A percentile compares a stretch with the other conserved stretches of the same genome.
Conservation (phyloP, 768 basidiomycete genomes). For the Filobasidium wieringae region DNA sequence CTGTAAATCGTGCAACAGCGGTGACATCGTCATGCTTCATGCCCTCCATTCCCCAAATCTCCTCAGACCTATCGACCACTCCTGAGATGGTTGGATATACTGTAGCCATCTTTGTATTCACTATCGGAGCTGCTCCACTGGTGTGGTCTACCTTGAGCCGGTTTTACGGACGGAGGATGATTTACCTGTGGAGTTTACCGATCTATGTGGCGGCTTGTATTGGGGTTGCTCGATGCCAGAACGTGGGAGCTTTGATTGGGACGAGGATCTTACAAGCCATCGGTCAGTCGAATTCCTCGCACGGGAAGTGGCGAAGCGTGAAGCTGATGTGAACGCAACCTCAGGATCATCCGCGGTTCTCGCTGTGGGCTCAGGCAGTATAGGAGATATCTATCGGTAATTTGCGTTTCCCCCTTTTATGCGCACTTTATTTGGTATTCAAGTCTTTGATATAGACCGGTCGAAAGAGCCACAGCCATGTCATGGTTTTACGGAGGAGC, state of each 20-base stretch:
- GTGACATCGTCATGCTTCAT: slow-evolving; percentile 60
- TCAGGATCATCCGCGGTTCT: slow-evolving; percentile 43
- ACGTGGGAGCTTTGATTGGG: slow-evolving; percentile 46
- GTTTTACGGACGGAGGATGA: slow-evolving; percentile 53
- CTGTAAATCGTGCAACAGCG: slow-evolving; percentile 41
- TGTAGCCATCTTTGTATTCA: slow-evolving; percentile 47
- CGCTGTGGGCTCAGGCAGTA: slow-evolving; percentile 48
- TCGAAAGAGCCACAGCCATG: slow-evolving; percentile 32
- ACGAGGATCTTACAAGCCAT: slow-evolving; percentile 58
- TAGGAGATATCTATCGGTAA: slow-evolving; percentile 35
- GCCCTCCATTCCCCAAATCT: slow-evolving; percentile 62
- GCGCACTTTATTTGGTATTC: not conserved
- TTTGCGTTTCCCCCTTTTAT: not conserved
- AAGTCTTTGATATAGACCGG: slow-evolving; percentile 16
- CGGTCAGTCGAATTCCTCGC: slow-evolving; percentile 38
- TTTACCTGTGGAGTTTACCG: slow-evolving; percentile 54
- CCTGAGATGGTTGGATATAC: slow-evolving; percentile 51
- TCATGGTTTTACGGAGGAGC: slow-evolving; percentile 28
- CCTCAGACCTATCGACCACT: slow-evolving; percentile 52
- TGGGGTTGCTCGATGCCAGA: slow-evolving; percentile 47
- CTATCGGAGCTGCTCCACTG: slow-evolving; percentile 44
- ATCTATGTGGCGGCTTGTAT: slow-evolving; percentile 51
- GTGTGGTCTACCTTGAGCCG: slow-evolving; percentile 48
- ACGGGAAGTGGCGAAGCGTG: not conserved
- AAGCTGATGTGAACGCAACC: not conserved